Evolutionary conservation across 2,329 filamentous ascomycete species (phyloP).

Genomic region (Teratosphaeria nubilosa): DNA sequence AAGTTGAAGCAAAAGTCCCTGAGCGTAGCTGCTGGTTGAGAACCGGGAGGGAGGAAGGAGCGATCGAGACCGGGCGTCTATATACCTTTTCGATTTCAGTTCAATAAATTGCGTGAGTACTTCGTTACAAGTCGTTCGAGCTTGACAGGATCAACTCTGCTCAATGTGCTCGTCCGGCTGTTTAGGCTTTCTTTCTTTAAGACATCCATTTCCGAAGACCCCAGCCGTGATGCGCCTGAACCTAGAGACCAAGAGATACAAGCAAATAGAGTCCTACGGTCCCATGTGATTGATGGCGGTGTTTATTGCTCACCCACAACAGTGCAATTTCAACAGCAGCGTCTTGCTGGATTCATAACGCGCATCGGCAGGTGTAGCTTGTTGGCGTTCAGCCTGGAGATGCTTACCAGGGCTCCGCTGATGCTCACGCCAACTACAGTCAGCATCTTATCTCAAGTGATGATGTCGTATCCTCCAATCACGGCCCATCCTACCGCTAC

Average conservation of each 20-base stretch:
- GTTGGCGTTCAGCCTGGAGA: not conserved
- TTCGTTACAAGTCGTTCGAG: not conserved
- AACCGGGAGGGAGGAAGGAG: not conserved
- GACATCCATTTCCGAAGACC: not conserved
- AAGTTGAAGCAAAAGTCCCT: not conserved
- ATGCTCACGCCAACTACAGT: not conserved
- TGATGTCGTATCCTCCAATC: not conserved
- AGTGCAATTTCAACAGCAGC: not conserved
- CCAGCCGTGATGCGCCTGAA: not conserved
- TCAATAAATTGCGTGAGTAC: too few species aligned
- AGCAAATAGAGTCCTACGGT: not conserved
- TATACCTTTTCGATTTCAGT: not conserved
- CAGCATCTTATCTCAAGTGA: not conserved
- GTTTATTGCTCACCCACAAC: not conserved
- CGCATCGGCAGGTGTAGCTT: not conserved
- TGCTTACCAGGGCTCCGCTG: not conserved
- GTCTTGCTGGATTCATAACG: not conserved
- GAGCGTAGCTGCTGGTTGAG: not conserved
- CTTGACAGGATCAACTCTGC: not conserved
- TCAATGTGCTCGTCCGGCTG: too few species aligned
- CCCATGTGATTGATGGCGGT: not conserved
- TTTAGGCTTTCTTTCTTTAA: not conserved
- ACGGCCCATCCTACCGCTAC: not conserved
- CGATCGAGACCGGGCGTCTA: not conserved
- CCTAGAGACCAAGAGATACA: not conserved